Evolutionary conservation across 2,329 filamentous ascomycete species (phyloP).

Genomic region (Plenodomus lindquistii): DNA sequence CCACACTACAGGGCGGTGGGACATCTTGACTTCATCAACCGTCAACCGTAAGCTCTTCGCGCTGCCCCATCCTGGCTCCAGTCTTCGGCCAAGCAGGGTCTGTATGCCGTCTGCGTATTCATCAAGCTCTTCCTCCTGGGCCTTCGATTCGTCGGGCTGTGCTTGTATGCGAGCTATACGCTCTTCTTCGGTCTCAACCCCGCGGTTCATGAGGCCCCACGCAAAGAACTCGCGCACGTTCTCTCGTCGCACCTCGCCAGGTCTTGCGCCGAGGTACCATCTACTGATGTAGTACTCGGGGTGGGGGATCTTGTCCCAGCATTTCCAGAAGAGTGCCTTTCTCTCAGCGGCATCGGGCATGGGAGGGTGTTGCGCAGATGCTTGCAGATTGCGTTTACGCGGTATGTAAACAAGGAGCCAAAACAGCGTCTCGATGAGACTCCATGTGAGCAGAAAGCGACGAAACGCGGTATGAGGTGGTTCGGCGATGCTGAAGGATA

Average conservation of each 20-base stretch:
- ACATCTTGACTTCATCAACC: conserved; percentile 64
- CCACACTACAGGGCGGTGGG: conserved; percentile 67
- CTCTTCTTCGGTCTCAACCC: conserved; percentile 40
- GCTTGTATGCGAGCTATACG: conserved; percentile 14
- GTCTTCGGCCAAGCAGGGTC: conserved; percentile 52
- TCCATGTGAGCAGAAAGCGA: conserved; percentile 49
- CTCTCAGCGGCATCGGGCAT: conserved; percentile 54
- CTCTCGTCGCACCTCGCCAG: conserved; percentile 64
- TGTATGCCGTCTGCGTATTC: conserved; percentile 61
- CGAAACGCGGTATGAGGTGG: conserved; percentile 30
- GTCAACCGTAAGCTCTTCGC: conserved; percentile 66
- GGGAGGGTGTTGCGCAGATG: conserved; percentile 55
- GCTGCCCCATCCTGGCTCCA: conserved; percentile 60
- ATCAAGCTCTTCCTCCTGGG: conserved; percentile 57
- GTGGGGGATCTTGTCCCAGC: conserved; percentile 59
- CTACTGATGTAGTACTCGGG: conserved; percentile 60
- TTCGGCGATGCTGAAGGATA: conserved; percentile 43
- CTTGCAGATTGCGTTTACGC: conserved; percentile 56
- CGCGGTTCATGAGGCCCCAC: conserved; percentile 68
- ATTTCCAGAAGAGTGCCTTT: conserved; percentile 59
- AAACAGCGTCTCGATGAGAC: conserved; percentile 58
- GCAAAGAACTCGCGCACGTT: conserved; percentile 68
- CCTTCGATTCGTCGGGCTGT: conserved; percentile 20
- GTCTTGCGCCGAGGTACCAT: conserved; percentile 68
- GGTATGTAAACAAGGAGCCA: conserved; percentile 59